These are phyloP conservation scores for Aaosphaeria pasadenensis DNA, from an alignment of 2,329 filamentous ascomycete species.

Conservation along the genomic window DNA sequence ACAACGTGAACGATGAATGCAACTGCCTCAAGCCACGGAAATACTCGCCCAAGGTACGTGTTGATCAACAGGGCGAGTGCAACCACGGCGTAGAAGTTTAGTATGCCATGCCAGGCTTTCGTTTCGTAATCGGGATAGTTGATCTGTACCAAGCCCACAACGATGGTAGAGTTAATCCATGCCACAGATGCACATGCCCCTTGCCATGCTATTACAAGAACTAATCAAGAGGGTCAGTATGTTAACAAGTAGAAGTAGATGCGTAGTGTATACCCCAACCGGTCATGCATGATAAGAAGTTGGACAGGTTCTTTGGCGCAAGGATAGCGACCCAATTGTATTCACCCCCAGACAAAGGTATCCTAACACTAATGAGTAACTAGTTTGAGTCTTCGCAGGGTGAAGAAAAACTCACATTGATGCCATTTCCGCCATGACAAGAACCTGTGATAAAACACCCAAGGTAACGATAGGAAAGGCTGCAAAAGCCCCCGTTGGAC, in stretches of 20 bases:
- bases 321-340: slow-evolving; percentile 55
- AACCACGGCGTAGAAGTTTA: slow-evolving; percentile 42
- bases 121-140: slow-evolving; percentile 30
- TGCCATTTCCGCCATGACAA: slow-evolving; percentile 9
- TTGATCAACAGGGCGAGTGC: slow-evolving; percentile 37
- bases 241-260: neutral
- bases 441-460: slow-evolving; percentile 4
- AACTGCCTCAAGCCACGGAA: slow-evolving; percentile 44
- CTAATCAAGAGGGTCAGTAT: too few relatives aligned
- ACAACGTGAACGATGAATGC: slow-evolving; percentile 44
- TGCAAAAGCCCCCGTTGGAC: slow-evolving; percentile 5
- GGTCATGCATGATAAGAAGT: slow-evolving; percentile 4
- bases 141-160: slow-evolving; percentile 16
- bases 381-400: too few relatives aligned
- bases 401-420: slow-evolving; percentile 5
- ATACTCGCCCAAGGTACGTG: slow-evolving; percentile 34
- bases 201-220: slow-evolving; percentile 5
- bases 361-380: slow-evolving; percentile 4
- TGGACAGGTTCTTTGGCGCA: slow-evolving; percentile 36
- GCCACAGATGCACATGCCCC: slow-evolving; percentile 11
- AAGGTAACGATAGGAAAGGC: slow-evolving; percentile 6
- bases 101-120: slow-evolving; percentile 44
- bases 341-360: slow-evolving; percentile 51
- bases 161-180: slow-evolving; percentile 6
- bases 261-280: neutral